Evolutionary conservation across 108 stramenopile species (phyloP).

Genomic region (Nitzschia palea): DNA sequence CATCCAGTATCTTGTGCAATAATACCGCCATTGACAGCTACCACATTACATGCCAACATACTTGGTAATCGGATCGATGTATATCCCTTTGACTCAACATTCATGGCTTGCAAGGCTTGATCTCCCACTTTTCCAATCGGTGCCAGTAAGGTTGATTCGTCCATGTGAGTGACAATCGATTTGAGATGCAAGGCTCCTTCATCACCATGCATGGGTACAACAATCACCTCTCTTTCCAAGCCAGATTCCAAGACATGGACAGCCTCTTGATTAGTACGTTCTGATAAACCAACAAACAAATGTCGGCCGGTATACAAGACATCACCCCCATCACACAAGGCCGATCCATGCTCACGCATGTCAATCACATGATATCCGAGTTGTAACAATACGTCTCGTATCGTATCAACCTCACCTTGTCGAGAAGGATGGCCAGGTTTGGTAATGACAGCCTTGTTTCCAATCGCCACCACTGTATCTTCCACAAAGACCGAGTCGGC

Average conservation of each 20-base stretch:
- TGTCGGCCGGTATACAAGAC: constrained; percentile 64
- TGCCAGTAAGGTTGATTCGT: constrained; percentile 53
- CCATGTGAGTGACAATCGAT: constrained; percentile 63
- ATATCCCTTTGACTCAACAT: constrained; percentile 38
- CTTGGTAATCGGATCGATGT: constrained; percentile 49
- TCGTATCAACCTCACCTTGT: constrained; percentile 58
- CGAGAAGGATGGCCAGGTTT: constrained; percentile 50
- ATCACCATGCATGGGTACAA: constrained; percentile 27
- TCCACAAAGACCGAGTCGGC: constrained; percentile 81
- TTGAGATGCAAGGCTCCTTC: constrained; percentile 66
- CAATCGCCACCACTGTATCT: constrained; percentile 64
- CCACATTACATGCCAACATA: constrained; percentile 62
- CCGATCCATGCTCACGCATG: constrained; percentile 37
- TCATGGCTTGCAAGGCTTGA: constrained; percentile 36
- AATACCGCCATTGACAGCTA: constrained; percentile 55
- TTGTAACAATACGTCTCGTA: constrained; percentile 32
- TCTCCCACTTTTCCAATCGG: constrained; percentile 43
- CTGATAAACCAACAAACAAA: constrained; percentile 64
- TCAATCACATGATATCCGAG: constrained; percentile 47
- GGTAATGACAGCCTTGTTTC: constrained; percentile 49
- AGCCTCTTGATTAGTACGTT: constrained; percentile 57
- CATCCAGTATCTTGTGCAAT: constrained; percentile 52
- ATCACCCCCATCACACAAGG: constrained; percentile 70
- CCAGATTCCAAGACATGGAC: constrained; percentile 35
- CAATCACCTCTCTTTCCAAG: constrained; percentile 35